phyloP scores from a whole-genome alignment of 2,329 filamentous ascomycete species.

The Monilinia vaccinii-corymbosi region DNA sequence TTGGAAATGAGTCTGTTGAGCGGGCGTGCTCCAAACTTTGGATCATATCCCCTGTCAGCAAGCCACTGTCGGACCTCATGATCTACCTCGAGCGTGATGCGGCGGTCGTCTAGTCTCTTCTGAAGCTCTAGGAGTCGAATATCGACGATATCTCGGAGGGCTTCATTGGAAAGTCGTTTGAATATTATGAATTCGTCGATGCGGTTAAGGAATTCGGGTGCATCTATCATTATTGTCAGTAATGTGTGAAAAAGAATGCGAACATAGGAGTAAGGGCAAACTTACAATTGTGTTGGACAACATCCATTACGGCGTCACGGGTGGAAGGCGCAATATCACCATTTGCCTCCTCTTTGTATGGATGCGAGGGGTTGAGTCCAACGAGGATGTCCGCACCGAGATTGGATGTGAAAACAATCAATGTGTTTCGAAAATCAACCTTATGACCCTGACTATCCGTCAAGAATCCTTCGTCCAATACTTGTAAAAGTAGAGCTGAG shows the following conservation, averaged over 20 bases:
- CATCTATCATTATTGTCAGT: constrained; percentile 35
- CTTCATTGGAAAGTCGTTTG: constrained; percentile 68
- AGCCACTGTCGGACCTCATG: constrained; percentile 75
- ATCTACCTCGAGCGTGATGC: constrained; percentile 67
- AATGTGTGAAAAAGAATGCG: neutral
- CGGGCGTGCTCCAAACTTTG: constrained; percentile 81
- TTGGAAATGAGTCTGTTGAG: constrained; percentile 85
- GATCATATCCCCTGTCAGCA: constrained; percentile 81
- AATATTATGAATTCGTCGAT: constrained; percentile 97
- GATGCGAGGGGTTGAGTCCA: constrained; percentile 56
- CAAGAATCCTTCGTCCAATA: constrained; percentile 91
- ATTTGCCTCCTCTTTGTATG: constrained; percentile 51
- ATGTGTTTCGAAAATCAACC: constrained; percentile 92
- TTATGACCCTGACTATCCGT: constrained; percentile 95
- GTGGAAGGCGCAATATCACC: constrained; percentile 65
- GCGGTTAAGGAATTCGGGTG: constrained; percentile 92
- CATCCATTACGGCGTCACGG: constrained; percentile 77
- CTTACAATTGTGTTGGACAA: constrained; percentile 54
- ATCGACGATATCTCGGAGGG: constrained; percentile 86
- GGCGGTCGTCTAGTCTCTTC: constrained; percentile 69
- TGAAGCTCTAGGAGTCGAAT: constrained; percentile 84
- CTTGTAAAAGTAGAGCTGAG: constrained; percentile 81
- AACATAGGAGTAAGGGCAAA: constrained; percentile 29
- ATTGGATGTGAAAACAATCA: constrained; percentile 94
- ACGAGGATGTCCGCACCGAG: constrained; percentile 88